Percentiles rank a stretch among this genome's conserved stretches.
phyloP scores from a whole-genome alignment of 306 rosid species.

The Macrotyloma uniflorum region DNA sequence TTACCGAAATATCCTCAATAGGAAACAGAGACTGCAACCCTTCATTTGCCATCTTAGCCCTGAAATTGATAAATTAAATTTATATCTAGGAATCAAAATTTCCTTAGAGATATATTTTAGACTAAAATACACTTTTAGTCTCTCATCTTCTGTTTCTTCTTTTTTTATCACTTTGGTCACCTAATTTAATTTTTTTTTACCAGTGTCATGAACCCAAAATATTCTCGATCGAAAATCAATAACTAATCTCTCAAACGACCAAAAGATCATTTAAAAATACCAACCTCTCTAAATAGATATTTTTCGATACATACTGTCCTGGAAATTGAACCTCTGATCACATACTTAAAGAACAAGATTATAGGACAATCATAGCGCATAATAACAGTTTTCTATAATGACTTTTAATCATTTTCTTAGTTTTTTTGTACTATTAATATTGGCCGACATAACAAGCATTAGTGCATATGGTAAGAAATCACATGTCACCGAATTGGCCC shows the following conservation, averaged over 20 bases:
- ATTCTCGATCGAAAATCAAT: background rate
- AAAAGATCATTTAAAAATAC: background rate
- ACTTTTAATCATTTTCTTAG: background rate
- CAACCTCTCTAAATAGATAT: background rate
- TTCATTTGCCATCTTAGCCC: constrained; percentile 72
- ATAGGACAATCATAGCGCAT: background rate
- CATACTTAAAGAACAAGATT: background rate
- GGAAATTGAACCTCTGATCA: background rate
- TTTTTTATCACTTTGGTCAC: background rate
- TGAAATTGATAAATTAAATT: constrained; percentile 41
- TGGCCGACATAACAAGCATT: background rate
- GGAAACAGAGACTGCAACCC: constrained; percentile 76
- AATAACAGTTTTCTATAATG: background rate
- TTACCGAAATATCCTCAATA: constrained; percentile 83
- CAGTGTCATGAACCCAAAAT: background rate
- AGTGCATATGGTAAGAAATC: too few relatives aligned
- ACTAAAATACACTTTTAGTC: background rate
- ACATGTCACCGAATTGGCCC: too few relatives aligned
- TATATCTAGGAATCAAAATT: background rate
- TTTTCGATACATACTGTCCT: background rate
- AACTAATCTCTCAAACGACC: background rate
- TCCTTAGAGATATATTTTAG: background rate
- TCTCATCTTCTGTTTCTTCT: background rate
- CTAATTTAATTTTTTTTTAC: background rate
- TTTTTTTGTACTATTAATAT: background rate